These are phyloP conservation scores for Allantophomopsis cytisporea DNA, from an alignment of 2,329 filamentous ascomycete species.

Conservation along the genomic window DNA sequence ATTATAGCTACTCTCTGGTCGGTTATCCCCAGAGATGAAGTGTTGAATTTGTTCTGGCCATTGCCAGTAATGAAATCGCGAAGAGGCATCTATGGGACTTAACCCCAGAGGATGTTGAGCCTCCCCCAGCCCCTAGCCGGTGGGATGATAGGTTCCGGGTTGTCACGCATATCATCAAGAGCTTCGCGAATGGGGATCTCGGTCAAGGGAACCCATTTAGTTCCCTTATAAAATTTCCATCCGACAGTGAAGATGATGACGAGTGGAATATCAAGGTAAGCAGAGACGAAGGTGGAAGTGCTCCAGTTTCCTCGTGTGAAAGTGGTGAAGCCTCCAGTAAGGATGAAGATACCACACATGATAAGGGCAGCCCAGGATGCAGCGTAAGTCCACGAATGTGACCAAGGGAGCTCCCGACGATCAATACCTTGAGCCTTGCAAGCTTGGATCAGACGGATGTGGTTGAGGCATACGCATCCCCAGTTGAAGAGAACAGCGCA, in stretches of 20 bases:
- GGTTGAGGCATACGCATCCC: conserved; percentile 54
- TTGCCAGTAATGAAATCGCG: too few relatives aligned
- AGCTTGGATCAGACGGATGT: conserved; percentile 59
- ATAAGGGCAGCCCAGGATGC: conserved; percentile 42
- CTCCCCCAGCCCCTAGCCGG: too few relatives aligned
- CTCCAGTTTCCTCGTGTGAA: conserved; percentile 17
- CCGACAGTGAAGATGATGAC: conserved; percentile 27
- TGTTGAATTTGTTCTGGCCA: too few relatives aligned
- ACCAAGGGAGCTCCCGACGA: conserved; percentile 53
- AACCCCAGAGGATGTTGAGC: too few relatives aligned
- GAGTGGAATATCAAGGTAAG: conserved; percentile 23
- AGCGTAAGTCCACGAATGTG: conserved; percentile 55
- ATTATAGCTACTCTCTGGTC: too few relatives aligned
- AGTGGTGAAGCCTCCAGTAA: conserved; percentile 55
- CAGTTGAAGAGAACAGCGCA: conserved; percentile 67
- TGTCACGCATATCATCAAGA: too few relatives aligned
- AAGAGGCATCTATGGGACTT: too few relatives aligned
- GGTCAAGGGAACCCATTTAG: conserved; percentile 14
- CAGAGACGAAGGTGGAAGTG: background rate
- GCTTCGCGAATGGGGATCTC: too few relatives aligned
- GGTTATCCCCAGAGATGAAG: too few relatives aligned
- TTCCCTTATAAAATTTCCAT: conserved; percentile 39
- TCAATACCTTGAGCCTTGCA: conserved; percentile 55
- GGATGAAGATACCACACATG: conserved; percentile 48
- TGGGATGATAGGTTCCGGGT: too few relatives aligned